phyloP scores from a whole-genome alignment of 1,284 basidiomycete genomes.

The Cryptococcus wingfieldii region DNA sequence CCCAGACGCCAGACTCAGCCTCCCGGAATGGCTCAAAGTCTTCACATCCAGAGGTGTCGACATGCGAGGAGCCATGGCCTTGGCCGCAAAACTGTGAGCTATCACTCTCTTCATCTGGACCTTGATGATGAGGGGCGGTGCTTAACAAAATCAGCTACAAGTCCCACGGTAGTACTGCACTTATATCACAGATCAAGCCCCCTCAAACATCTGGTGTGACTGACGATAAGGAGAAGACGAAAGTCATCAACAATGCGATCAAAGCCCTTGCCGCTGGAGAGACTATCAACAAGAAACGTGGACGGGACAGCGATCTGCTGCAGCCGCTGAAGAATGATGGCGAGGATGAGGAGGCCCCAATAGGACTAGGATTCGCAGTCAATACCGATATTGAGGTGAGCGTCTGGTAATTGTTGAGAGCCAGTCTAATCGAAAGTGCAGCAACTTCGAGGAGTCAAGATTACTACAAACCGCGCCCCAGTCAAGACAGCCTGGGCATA shows the following conservation, averaged over 20 bases:
- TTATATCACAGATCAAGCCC: conserved; percentile 60
- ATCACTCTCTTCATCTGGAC: neutral
- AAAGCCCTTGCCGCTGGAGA: conserved; percentile 48
- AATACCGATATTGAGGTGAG: conserved; percentile 37
- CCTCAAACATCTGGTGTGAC: conserved; percentile 59
- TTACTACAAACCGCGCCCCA: conserved; percentile 79
- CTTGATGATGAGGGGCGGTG: neutral
- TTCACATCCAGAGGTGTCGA: conserved; percentile 62
- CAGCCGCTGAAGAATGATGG: conserved; percentile 22
- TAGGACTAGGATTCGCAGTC: conserved; percentile 33
- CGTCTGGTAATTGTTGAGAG: neutral
- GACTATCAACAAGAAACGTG: conserved; percentile 28
- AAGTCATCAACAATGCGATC: conserved; percentile 60
- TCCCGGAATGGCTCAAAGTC: conserved; percentile 70
- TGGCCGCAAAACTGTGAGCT: conserved; percentile 71
- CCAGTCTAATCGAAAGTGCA: neutral
- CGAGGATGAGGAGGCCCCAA: conserved; percentile 11
- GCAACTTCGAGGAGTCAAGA: conserved; percentile 10
- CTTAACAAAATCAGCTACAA: conserved; percentile 60
- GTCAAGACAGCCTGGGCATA: conserved; percentile 91
- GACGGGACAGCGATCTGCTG: conserved; percentile 27
- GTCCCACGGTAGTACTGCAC: conserved; percentile 60
- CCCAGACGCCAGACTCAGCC: conserved; percentile 50
- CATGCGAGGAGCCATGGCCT: conserved; percentile 67
- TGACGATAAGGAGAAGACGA: conserved; percentile 65